phyloP scores from a whole-genome alignment of 2,329 filamentous ascomycete species.

The Zasmidium cellare region DNA sequence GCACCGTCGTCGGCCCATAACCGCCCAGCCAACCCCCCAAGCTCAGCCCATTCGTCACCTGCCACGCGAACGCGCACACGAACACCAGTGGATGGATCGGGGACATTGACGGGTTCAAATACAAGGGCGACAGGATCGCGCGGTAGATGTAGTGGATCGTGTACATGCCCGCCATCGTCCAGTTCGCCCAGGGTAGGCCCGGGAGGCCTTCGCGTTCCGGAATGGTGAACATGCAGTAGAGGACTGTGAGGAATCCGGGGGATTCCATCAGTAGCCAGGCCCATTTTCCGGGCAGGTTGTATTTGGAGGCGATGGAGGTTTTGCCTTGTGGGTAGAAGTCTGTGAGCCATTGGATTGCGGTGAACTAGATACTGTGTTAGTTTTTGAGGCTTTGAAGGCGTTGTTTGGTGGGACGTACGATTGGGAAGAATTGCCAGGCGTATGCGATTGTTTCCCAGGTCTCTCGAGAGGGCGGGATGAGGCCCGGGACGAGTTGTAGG shows the following conservation, averaged over 20 bases:
- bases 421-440: constrained; percentile 52
- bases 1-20: constrained; percentile 67
- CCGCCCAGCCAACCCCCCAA: constrained; percentile 80
- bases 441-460: constrained; percentile 50
- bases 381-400: background rate
- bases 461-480: constrained; percentile 51
- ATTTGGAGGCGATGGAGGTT: constrained; percentile 69
- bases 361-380: constrained; percentile 55
- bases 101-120: constrained; percentile 85
- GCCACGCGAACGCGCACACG: constrained; percentile 66
- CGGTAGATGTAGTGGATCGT: constrained; percentile 89
- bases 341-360: constrained; percentile 71
- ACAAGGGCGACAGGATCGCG: constrained; percentile 75
- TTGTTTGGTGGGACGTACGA: constrained; percentile 41
- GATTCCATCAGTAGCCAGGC: constrained; percentile 90
- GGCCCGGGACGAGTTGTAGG: constrained; percentile 47
- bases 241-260: constrained; percentile 71
- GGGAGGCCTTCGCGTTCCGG: constrained; percentile 46
- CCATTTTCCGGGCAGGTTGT: constrained; percentile 86
- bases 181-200: constrained; percentile 71
- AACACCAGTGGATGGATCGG: constrained; percentile 76
- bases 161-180: constrained; percentile 69
- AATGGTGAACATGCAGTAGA: constrained; percentile 76
- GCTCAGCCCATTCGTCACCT: constrained; percentile 75
- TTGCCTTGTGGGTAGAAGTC: constrained; percentile 91